phyloP scores from a whole-genome alignment of 352 stramenopile genomes.

The Nothophytophthora sp. region DNA sequence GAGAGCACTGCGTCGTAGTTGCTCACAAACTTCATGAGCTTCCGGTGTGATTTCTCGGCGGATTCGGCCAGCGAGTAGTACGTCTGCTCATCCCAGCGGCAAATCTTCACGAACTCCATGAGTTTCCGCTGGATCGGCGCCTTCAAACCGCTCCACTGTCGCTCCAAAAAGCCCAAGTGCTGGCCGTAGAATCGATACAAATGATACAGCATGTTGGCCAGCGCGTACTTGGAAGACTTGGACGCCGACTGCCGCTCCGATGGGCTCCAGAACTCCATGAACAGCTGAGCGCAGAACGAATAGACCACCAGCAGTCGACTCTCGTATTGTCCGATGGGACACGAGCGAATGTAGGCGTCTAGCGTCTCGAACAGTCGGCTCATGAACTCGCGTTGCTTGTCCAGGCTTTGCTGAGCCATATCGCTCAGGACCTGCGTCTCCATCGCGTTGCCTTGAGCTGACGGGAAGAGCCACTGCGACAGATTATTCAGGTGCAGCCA shows the following conservation, averaged over 20 bases:
- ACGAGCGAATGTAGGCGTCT: constrained; percentile 91
- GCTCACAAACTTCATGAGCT: constrained; percentile 97
- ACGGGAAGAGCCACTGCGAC: constrained; percentile 66
- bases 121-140: constrained; percentile 97
- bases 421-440: constrained; percentile 12
- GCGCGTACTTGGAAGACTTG: constrained; percentile 40
- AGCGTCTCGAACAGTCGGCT: constrained; percentile 87
- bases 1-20: constrained; percentile 89
- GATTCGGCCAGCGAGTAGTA: constrained; percentile 99
- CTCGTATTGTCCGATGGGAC: constrained; percentile 91
- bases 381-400: constrained; percentile 69
- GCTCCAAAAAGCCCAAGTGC: constrained; percentile 81
- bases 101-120: constrained; percentile 98
- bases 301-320: constrained; percentile 89
- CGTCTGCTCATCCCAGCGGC: constrained; percentile 99
- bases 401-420: constrained; percentile 16
- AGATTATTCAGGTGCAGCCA: constrained; percentile 71
- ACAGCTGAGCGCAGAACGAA: constrained; percentile 85
- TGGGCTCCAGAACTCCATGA: constrained; percentile 70
- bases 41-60: constrained; percentile 97
- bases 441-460: constrained; percentile 19
- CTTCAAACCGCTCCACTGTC: constrained; percentile 87
- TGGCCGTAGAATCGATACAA: constrained; percentile 96
- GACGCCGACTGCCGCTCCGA: constrained; percentile 6
- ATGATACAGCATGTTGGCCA: constrained; percentile 92